Evolutionary conservation across 352 stramenopile genomes (phyloP).

Genomic region (Globisporangium megalacanthum): DNA sequence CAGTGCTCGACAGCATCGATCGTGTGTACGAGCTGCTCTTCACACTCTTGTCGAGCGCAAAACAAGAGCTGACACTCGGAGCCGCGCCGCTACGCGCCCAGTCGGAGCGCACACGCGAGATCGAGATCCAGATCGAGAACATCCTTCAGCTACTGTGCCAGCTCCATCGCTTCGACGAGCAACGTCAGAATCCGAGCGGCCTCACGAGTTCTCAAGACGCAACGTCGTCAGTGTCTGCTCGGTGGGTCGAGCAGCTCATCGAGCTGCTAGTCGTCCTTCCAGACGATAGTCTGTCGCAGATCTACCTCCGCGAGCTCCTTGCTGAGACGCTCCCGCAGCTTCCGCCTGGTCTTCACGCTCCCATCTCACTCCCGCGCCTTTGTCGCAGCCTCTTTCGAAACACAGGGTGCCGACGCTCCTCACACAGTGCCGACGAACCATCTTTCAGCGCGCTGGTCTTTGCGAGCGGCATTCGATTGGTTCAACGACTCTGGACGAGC

Average conservation of each 20-base stretch:
- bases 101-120: constrained; percentile 26
- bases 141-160: constrained; percentile 34
- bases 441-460: background rate
- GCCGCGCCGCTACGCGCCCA: constrained; percentile 1
- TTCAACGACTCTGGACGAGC: background rate
- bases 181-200: background rate
- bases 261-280: constrained; percentile 15
- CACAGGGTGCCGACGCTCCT: background rate
- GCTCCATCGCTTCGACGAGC: constrained; percentile 4
- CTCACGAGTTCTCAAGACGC: background rate
- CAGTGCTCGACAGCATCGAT: constrained; percentile 34
- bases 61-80: constrained; percentile 10
- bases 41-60: constrained; percentile 20
- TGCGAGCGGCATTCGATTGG: background rate
- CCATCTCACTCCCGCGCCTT: constrained; percentile 8
- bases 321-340: constrained; percentile 16
- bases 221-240: constrained; percentile 10
- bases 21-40: constrained; percentile 35
- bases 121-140: constrained; percentile 22
- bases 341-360: background rate
- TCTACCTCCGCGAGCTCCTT: constrained; percentile 30
- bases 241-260: constrained; percentile 25
- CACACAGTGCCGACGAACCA: background rate
- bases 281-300: constrained; percentile 15
- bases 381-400: background rate